Evolutionary conservation across 2,329 filamentous ascomycete species (phyloP).

Genomic region (Aspergillus oerlinghausenensis): DNA sequence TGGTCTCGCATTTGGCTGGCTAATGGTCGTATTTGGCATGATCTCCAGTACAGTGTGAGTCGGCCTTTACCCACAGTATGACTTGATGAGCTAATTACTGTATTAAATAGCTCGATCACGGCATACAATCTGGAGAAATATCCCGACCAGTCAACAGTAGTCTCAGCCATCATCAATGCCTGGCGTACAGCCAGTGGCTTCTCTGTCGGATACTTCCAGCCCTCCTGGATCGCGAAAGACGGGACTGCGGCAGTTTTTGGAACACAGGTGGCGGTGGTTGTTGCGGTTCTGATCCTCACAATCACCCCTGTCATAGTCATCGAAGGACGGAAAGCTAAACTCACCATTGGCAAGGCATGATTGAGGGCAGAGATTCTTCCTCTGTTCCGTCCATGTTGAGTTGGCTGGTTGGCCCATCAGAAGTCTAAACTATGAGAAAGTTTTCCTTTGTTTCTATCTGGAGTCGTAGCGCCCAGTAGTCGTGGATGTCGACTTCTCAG

Average conservation of each 20-base stretch:
- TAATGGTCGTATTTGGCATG: constrained; percentile 35
- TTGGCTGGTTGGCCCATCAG: neutral
- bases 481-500: neutral
- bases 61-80: neutral
- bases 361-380: neutral
- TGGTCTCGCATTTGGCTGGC: constrained; percentile 35
- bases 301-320: constrained; percentile 23
- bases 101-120: constrained; percentile 25
- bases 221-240: constrained; percentile 30
- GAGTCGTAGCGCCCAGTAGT: neutral
- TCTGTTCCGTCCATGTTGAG: neutral
- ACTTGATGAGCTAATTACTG: neutral
- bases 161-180: constrained; percentile 36
- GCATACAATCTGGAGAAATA: constrained; percentile 35
- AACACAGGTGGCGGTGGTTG: constrained; percentile 29
- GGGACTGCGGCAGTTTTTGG: constrained; percentile 32
- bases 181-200: constrained; percentile 39
- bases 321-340: constrained; percentile 1
- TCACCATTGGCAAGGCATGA: neutral
- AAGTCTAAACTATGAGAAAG: neutral
- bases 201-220: constrained; percentile 35
- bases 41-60: constrained; percentile 32
- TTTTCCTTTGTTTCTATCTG: neutral
- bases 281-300: constrained; percentile 21
- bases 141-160: constrained; percentile 29